These are phyloP conservation scores for Fusarium begoniae DNA, from an alignment of 2,329 filamentous ascomycete genomes.

Conservation along the genomic window DNA sequence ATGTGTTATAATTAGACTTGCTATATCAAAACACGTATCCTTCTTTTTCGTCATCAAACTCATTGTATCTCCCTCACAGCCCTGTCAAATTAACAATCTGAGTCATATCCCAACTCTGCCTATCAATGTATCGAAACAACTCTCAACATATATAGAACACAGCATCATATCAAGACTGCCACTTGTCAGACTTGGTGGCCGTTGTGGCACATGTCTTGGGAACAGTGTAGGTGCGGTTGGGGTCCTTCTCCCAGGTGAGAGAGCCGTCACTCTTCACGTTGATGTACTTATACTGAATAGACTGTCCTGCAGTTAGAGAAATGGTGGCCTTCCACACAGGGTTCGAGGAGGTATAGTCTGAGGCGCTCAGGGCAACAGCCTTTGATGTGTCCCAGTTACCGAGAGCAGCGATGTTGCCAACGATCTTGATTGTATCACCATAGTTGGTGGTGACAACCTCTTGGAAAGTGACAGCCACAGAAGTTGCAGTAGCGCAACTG, in stretches of 20 bases:
- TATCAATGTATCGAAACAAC: neutral
- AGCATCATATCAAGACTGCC: conserved; percentile 37
- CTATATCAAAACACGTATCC: neutral
- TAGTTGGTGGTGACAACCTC: conserved; percentile 64
- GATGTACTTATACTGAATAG: conserved; percentile 75
- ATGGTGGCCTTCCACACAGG: conserved; percentile 70
- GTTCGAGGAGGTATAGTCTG: conserved; percentile 65
- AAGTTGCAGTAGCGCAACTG: conserved; percentile 51
- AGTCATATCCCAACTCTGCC: neutral
- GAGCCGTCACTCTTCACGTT: conserved; percentile 63
- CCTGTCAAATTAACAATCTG: neutral
- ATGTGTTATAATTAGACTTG: neutral
- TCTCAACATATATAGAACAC: neutral
- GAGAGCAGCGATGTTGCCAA: conserved; percentile 66
- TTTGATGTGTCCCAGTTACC: conserved; percentile 68
- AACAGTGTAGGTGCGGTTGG: conserved; percentile 54
- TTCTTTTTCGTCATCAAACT: neutral
- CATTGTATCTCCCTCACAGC: neutral
- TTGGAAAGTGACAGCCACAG: conserved; percentile 70
- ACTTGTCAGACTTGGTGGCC: conserved; percentile 42
- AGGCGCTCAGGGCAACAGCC: conserved; percentile 66
- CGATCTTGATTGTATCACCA: conserved; percentile 73
- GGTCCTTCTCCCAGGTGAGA: conserved; percentile 72
- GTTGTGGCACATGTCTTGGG: conserved; percentile 45
- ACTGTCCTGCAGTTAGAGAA: conserved; percentile 62